Percentiles rank a stretch among this genome's conserved stretches.
Evolutionary conservation across 129 eudicot genomes (phyloP).

Genomic region (Cynara cardunculus): DNA sequence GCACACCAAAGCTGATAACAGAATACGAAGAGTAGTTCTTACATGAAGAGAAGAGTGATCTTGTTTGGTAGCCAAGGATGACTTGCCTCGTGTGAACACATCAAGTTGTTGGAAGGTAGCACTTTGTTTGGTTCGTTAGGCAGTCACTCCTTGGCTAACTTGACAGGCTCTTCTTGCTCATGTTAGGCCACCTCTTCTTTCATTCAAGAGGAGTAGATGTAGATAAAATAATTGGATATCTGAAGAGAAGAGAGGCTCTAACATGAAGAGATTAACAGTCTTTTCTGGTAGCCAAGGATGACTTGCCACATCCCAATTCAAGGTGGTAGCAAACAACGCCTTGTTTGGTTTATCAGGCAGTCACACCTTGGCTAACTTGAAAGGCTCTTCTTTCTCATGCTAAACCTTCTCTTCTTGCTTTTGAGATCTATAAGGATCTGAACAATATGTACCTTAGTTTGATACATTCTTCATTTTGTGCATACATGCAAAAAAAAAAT

Average conservation of each 20-base stretch:
- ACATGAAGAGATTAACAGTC: not conserved
- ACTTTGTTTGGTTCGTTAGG: slow-evolving; percentile 9
- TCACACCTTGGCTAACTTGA: not conserved
- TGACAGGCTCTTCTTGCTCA: slow-evolving; percentile 19
- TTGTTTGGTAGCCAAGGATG: slow-evolving; percentile 1
- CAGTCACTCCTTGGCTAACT: slow-evolving; percentile 15
- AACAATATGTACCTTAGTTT: not conserved
- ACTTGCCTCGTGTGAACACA: not conserved
- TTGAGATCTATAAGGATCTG: not conserved
- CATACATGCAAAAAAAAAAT: not conserved
- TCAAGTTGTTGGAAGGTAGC: slow-evolving; percentile 7
- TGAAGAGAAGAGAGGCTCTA: not conserved
- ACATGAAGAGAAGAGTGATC: slow-evolving; percentile 20
- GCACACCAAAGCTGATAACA: not conserved
- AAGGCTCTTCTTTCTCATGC: not conserved
- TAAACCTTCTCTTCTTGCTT: not conserved
- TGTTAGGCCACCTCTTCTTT: slow-evolving; percentile 6
- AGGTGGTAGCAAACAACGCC: not conserved
- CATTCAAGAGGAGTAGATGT: not conserved
- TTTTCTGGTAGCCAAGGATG: not conserved
- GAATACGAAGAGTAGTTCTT: slow-evolving; percentile 11
- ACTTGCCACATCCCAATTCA: not conserved
- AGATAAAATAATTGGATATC: not conserved
- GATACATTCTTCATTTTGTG: not conserved
- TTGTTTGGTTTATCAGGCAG: not conserved